Evolutionary conservation across 164 flowering plant genomes (phyloP), one percentile per base, ranked within the genome.

Genomic region (Cinnamomum chago): DNA sequence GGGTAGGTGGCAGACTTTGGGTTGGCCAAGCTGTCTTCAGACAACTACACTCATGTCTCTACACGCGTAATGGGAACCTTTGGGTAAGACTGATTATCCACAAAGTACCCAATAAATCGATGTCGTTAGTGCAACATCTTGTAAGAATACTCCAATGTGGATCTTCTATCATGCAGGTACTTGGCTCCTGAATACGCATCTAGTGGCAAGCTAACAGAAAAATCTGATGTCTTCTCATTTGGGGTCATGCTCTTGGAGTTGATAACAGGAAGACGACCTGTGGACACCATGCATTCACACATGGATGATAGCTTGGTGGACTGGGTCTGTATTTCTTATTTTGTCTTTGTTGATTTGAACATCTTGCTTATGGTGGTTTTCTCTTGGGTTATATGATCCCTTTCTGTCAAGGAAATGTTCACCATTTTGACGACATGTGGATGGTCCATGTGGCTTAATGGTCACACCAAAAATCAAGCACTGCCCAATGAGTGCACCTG

Each of bases 31-130:
- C 85, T 91, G 13, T 81, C 93, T 24, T 73, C 83, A 0, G 97
- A 94, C 79, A 86, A 52, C 51, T 1, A 76, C 73, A 92, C 93
- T 68, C 97, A 94, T 79, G 96, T 92, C 6, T 94, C 98, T 0
- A 94, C 98, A 11, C 89, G 95, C 4, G 85, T 94, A 55, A 94
- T 94, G 97, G 98, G 97, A 73, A 94, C 98, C n/a, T 91, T 92
- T 60, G 98, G 98, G 98, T 91, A 81, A 74, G 78, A 30, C 40
- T 5, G 12, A 64, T 64, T 13, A 64, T 64, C 22, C 28, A 4
- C 22, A 10, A 25, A 25, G 14, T 24, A 64, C 28, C 15, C 15
- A 30, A 67, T n/a, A 27, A 67, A 27, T 30, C 5, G 67, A 22
- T 64, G 60, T 55, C 25, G 11, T 64, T 25, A 23, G 14, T 60